phyloP scores from a whole-genome alignment of 2,329 filamentous ascomycete genomes.

The Mollisia scopiformis region DNA sequence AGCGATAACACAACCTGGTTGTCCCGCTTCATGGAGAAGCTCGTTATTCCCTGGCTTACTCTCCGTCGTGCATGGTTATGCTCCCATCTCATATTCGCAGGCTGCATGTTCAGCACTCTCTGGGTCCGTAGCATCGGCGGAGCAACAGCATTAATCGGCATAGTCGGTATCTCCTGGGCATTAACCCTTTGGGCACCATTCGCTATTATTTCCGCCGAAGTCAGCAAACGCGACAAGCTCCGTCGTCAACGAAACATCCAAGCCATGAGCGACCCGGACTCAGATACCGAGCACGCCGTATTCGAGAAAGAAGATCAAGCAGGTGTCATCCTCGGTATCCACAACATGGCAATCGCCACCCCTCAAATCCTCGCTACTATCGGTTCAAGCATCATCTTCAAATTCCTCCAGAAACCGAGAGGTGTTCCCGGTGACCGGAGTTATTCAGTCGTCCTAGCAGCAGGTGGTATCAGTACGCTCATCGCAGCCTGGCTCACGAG shows the following conservation, averaged over 20 bases:
- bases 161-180: conserved; percentile 91
- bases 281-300: conserved; percentile 7
- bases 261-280: conserved; percentile 5
- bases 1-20: conserved; percentile 33
- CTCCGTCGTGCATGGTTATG: conserved; percentile 86
- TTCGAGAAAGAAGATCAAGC: conserved; percentile 28
- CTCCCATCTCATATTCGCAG: conserved; percentile 81
- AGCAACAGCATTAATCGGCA: conserved; percentile 76
- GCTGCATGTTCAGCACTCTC: conserved; percentile 82
- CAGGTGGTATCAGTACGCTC: conserved; percentile 80
- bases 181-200: conserved; percentile 94
- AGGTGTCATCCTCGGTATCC: conserved; percentile 86
- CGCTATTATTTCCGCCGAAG: conserved; percentile 91
- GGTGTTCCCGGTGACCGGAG: conserved; percentile 84
- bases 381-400: conserved; percentile 83
- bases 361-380: conserved; percentile 91
- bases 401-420: conserved; percentile 82
- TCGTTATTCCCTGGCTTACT: conserved; percentile 82
- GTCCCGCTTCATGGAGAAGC: conserved; percentile 52
- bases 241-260: conserved; percentile 43
- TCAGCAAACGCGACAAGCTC: conserved; percentile 78
- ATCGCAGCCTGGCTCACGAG: conserved; percentile 68
- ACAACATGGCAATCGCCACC: conserved; percentile 92
- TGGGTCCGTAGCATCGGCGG: conserved; percentile 71
- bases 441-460: conserved; percentile 82